These are phyloP conservation scores for Pleoardoris graminearum DNA, from an alignment of 2,329 filamentous ascomycete genomes.

Conservation along the genomic window DNA sequence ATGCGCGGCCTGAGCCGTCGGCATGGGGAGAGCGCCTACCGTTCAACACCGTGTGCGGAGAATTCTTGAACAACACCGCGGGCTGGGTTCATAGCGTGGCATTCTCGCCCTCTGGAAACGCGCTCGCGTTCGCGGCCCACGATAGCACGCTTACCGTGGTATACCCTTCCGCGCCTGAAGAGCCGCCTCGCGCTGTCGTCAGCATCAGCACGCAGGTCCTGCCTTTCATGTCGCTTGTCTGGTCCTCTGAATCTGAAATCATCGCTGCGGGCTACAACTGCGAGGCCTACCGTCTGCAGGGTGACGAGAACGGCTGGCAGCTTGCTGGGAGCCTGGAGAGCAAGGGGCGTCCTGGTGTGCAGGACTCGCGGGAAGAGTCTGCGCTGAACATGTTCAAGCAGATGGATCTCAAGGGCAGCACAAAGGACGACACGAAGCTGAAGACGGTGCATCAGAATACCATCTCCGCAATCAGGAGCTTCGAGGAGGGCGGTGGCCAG, in stretches of 20 bases:
- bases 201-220: slow-evolving; percentile 87
- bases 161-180: slow-evolving; percentile 88
- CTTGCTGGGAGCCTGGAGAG: slow-evolving; percentile 78
- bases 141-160: slow-evolving; percentile 97
- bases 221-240: slow-evolving; percentile 89
- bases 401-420: slow-evolving; percentile 97
- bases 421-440: slow-evolving; percentile 88
- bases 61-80: slow-evolving; percentile 93
- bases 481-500: slow-evolving; percentile 64
- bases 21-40: slow-evolving; percentile 94
- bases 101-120: slow-evolving; percentile 90
- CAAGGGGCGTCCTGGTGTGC: slow-evolving; percentile 64
- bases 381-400: slow-evolving; percentile 98
- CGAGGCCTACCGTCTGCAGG: slow-evolving; percentile 87
- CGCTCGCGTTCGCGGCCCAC: slow-evolving; percentile 91
- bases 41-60: slow-evolving; percentile 98
- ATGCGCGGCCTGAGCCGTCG: slow-evolving; percentile 79
- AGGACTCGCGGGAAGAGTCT: slow-evolving; percentile 77
- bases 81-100: slow-evolving; percentile 94
- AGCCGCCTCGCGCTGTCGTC: slow-evolving; percentile 86
- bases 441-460: slow-evolving; percentile 98
- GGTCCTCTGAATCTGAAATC: slow-evolving; percentile 90
- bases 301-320: slow-evolving; percentile 79
- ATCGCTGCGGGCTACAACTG: slow-evolving; percentile 89
- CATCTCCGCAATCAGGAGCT: slow-evolving; percentile 80